phyloP scores from a whole-genome alignment of 2,329 filamentous ascomycete genomes.

The Didymella glomerata region DNA sequence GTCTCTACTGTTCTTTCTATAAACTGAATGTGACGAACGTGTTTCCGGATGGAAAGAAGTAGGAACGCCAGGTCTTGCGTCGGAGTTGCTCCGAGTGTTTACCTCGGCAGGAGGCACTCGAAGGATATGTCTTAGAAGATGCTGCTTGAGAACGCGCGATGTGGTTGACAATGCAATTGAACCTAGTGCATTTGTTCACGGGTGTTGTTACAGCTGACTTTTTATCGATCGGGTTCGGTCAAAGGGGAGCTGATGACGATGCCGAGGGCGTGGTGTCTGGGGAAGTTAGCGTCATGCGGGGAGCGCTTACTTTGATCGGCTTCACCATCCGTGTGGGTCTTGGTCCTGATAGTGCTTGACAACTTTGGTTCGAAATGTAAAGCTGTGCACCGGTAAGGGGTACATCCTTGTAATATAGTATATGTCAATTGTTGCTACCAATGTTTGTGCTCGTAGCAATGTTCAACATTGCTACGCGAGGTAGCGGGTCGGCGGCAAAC shows the following conservation, averaged over 20 bases:
- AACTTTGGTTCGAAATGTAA: not conserved
- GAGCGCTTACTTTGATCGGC: constrained; percentile 15
- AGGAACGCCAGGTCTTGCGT: not conserved
- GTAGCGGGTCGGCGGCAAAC: not conserved
- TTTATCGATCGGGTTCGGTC: constrained; percentile 17
- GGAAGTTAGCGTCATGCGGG: constrained; percentile 28
- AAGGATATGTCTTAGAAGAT: not conserved
- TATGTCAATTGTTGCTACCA: not conserved
- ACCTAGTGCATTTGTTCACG: not conserved
- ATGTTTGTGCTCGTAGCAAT: not conserved
- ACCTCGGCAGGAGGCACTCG: not conserved
- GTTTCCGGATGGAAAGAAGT: not conserved
- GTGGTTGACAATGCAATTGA: too few species aligned
- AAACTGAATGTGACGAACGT: not conserved
- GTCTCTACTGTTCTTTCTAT: not conserved
- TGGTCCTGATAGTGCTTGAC: not conserved
- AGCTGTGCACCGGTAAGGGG: too few species aligned
- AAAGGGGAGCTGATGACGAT: constrained; percentile 27
- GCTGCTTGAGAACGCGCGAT: not conserved
- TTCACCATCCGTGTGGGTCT: constrained; percentile 1
- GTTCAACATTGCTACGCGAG: not conserved
- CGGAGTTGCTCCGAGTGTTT: constrained; percentile 1
- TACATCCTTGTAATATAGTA: too few species aligned
- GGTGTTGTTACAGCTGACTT: not conserved
- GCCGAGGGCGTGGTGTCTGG: constrained; percentile 26